Evolutionary conservation across 306 rosid species (phyloP).

Genomic region (Casuarina glauca): DNA sequence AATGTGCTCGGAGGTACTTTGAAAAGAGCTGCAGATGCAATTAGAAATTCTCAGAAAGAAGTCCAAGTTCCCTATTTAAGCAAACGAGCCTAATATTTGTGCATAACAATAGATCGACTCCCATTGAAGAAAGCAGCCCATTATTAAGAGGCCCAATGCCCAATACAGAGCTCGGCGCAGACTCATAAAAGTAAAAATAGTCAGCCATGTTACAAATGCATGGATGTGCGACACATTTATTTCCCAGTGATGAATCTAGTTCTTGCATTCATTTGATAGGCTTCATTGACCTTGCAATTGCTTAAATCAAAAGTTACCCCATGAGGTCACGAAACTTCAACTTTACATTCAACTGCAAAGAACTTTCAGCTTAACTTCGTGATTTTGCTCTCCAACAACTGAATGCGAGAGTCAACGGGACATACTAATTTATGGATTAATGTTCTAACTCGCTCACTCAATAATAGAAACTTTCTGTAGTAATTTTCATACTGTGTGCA

Average conservation of each 20-base stretch:
- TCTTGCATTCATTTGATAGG: neutral
- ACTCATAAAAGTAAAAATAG: conserved; percentile 7
- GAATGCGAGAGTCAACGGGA: conserved; percentile 13
- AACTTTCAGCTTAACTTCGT: neutral
- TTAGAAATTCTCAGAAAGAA: neutral
- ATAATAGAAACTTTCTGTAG: neutral
- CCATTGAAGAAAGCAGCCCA: neutral
- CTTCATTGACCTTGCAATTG: neutral
- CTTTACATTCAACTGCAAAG: neutral
- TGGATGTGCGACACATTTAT: neutral
- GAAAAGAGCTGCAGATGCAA: neutral
- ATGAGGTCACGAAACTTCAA: neutral
- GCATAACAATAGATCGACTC: neutral
- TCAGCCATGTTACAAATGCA: neutral
- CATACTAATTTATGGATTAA: conserved; percentile 16
- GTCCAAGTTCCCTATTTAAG: neutral
- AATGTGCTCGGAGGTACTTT: neutral
- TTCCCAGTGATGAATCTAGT: neutral
- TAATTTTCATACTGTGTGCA: conserved; percentile 5
- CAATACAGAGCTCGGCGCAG: neutral
- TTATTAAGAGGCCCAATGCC: neutral
- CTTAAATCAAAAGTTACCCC: neutral
- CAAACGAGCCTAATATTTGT: neutral
- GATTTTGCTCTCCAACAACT: conserved; percentile 19
- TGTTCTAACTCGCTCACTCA: conserved; percentile 14